Conservation (phyloP, 1,284 basidiomycete genomes). For the Malassezia psittaci region DNA sequence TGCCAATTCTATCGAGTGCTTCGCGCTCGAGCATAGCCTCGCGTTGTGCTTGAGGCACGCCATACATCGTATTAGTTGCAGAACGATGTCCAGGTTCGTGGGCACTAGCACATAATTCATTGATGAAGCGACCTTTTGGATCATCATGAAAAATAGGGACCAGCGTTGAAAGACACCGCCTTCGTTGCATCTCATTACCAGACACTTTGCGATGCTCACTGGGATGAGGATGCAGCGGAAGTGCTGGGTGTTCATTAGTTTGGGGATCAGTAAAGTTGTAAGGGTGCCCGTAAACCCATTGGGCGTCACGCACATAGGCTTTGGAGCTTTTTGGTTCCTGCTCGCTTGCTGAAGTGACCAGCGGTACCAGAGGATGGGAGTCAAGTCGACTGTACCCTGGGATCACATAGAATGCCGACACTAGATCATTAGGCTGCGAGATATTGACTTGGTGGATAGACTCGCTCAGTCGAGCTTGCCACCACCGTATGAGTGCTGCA, state of each 20-base stretch:
- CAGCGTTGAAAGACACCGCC: conserved; percentile 29
- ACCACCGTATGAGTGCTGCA: conserved; percentile 77
- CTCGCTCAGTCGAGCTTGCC: conserved; percentile 55
- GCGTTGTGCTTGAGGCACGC: conserved; percentile 18
- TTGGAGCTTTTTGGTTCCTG: background rate
- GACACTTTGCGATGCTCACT: background rate
- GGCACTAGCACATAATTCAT: conserved; percentile 35
- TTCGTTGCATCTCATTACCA: background rate
- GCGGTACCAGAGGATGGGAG: conserved; percentile 34
- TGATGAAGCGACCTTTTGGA: conserved; percentile 45
- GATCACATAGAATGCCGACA: conserved; percentile 35
- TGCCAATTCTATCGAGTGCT: conserved; percentile 29
- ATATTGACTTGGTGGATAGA: conserved; percentile 11
- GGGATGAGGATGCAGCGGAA: conserved; percentile 24
- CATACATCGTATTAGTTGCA: background rate
- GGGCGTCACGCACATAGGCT: background rate
- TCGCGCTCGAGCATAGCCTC: conserved; percentile 29
- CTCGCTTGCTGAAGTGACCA: conserved; percentile 7
- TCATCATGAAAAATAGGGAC: conserved; percentile 46
- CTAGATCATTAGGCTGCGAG: background rate
- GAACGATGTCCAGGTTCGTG: conserved; percentile 27
- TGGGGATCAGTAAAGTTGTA: conserved; percentile 22
- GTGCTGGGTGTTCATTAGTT: conserved; percentile 18
- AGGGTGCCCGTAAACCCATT: conserved; percentile 43
- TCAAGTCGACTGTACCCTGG: conserved; percentile 35